Percentiles rank a stretch among this genome's conserved stretches.
phyloP scores from a whole-genome alignment of 2,329 filamentous ascomycete genomes.

The Lachnum nothofagi region DNA sequence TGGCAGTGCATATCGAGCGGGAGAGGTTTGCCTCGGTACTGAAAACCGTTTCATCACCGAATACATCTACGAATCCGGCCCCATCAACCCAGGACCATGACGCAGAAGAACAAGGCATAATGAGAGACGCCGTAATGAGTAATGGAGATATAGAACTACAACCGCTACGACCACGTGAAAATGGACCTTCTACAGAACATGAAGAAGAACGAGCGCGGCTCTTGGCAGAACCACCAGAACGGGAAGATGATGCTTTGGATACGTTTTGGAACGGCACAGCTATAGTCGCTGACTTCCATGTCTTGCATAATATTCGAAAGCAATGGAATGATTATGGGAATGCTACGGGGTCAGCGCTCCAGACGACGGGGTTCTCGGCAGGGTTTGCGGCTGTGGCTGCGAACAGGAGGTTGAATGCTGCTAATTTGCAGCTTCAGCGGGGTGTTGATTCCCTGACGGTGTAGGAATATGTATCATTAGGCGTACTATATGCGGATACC shows the following conservation, averaged over 20 bases:
- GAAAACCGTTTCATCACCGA: constrained; percentile 14
- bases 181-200: constrained; percentile 10
- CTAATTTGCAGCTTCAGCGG: constrained; percentile 24
- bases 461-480: constrained; percentile 1
- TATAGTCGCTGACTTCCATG: constrained; percentile 31
- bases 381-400: constrained; percentile 25
- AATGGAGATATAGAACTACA: constrained; percentile 30
- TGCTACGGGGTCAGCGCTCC: constrained; percentile 26
- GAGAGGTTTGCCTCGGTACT: constrained; percentile 45
- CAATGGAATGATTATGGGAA: constrained; percentile 30
- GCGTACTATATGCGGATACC: constrained; percentile 5
- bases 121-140: constrained; percentile 20
- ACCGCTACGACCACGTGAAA: constrained; percentile 10
- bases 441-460: constrained; percentile 17
- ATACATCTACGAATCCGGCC: constrained; percentile 10
- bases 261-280: constrained; percentile 31
- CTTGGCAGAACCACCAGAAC: constrained; percentile 21
- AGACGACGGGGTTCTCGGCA: constrained; percentile 28
- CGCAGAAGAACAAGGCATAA: constrained; percentile 31
- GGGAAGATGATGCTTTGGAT: constrained; percentile 28
- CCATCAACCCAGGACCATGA: constrained; percentile 28
- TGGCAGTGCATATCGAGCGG: constrained; percentile 56
- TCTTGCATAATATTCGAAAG: constrained; percentile 29
- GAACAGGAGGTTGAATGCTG: constrained; percentile 26
- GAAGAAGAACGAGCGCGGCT: constrained; percentile 22